These are phyloP conservation scores for Pleomassaria siparia DNA, from an alignment of 2,329 filamentous ascomycete genomes.

Conservation along the genomic window DNA sequence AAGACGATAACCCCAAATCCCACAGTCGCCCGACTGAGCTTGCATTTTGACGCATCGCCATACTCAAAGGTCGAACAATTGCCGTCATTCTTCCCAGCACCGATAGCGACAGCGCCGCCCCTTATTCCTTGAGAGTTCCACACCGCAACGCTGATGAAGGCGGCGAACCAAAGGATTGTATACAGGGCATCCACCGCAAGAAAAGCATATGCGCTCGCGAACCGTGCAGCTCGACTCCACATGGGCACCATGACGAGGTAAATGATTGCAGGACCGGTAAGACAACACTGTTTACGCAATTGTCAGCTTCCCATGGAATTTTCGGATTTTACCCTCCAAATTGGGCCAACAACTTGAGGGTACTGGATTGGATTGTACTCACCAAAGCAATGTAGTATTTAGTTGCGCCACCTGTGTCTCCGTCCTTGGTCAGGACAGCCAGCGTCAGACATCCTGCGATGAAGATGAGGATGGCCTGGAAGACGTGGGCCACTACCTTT, in stretches of 20 bases:
- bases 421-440: constrained; percentile 58
- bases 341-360: not conserved
- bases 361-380: constrained; percentile 34
- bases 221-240: constrained; percentile 59
- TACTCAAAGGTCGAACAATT: constrained; percentile 59
- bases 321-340: not conserved
- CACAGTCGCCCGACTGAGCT: constrained; percentile 56
- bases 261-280: constrained; percentile 59
- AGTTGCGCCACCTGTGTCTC: constrained; percentile 55
- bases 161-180: constrained; percentile 60
- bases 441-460: constrained; percentile 60
- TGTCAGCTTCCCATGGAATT: constrained; percentile 2
- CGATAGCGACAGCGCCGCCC: constrained; percentile 48
- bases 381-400: constrained; percentile 62
- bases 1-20: constrained; percentile 61
- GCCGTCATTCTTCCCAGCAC: constrained; percentile 44
- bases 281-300: constrained; percentile 54
- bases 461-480: constrained; percentile 60
- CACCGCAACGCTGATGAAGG: constrained; percentile 58
- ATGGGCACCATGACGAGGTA: constrained; percentile 63
- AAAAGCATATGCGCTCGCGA: constrained; percentile 63
- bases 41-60: constrained; percentile 58
- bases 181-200: constrained; percentile 57
- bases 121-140: constrained; percentile 59
- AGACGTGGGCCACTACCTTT: constrained; percentile 58